A percentile compares a stretch with the other conserved stretches of the same genome.
These are phyloP conservation scores for Dactylella cylindrospora DNA, from an alignment of 2,329 filamentous ascomycete genomes.

Conservation along the genomic window DNA sequence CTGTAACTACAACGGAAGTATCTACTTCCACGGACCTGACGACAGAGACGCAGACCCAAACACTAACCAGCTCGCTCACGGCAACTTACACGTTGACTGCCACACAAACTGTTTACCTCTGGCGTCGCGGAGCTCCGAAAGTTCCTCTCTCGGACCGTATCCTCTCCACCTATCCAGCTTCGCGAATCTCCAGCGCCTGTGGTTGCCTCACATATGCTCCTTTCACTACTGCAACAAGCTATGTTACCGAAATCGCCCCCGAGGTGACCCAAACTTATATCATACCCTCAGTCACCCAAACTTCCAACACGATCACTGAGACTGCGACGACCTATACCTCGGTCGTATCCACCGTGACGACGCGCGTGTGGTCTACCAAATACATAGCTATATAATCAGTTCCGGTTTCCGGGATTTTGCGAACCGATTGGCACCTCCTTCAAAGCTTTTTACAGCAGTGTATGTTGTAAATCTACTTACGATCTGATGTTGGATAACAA, in stretches of 20 bases:
- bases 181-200: constrained; percentile 17
- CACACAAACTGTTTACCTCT: not conserved
- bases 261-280: not conserved
- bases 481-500: too few relatives aligned
- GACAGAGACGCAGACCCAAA: constrained; percentile 1
- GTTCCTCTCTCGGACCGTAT: constrained; percentile 8
- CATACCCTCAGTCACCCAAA: constrained; percentile 1
- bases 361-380: too few relatives aligned
- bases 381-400: too few relatives aligned
- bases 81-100: not conserved
- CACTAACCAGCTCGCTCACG: not conserved
- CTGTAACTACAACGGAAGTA: not conserved
- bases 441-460: too few relatives aligned
- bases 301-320: constrained; percentile 3
- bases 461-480: too few relatives aligned
- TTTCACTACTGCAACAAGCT: not conserved
- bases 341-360: not conserved
- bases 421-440: too few relatives aligned
- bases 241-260: constrained; percentile 3
- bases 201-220: constrained; percentile 11
- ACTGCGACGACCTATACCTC: not conserved
- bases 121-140: not conserved
- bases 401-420: too few relatives aligned
- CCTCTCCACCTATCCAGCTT: constrained; percentile 6
- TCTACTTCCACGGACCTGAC: not conserved